Evolutionary conservation across 768 basidiomycete species (phyloP).

Genomic region (Infundibulicybe gibba): DNA sequence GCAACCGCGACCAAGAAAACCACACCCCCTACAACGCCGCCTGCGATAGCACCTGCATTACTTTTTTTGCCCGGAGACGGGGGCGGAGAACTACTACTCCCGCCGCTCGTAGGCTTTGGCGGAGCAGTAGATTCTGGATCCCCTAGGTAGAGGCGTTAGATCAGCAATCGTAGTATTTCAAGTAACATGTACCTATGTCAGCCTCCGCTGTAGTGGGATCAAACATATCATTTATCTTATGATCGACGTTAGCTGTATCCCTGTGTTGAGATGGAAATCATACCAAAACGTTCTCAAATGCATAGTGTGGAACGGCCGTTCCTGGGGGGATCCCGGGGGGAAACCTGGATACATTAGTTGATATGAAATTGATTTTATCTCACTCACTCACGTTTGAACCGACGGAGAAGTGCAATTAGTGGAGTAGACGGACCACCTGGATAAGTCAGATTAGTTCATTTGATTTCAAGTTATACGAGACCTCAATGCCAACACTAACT

Average conservation of each 20-base stretch:
- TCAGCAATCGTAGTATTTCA: not conserved
- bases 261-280: constrained; percentile 2
- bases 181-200: constrained; percentile 16
- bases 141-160: not conserved
- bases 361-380: not conserved
- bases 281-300: constrained; percentile 42
- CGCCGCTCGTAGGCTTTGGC: constrained; percentile 5
- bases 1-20: constrained; percentile 41
- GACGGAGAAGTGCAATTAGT: constrained; percentile 43
- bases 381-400: constrained; percentile 21
- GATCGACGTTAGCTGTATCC: not conserved
- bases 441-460: constrained; percentile 2
- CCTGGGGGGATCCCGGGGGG: constrained; percentile 31
- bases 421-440: constrained; percentile 47
- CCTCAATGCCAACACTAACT: constrained; percentile 17
- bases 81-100: not conserved
- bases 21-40: constrained; percentile 59
- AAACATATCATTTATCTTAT: constrained; percentile 26
- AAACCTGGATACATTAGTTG: constrained; percentile 29
- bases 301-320: constrained; percentile 46
- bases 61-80: constrained; percentile 14
- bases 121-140: constrained; percentile 28
- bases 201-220: constrained; percentile 24
- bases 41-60: constrained; percentile 53
- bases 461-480: constrained; percentile 1